Conservation (phyloP, 2,329 filamentous ascomycete genomes). For the Purpureocillium takamizusanense region DNA sequence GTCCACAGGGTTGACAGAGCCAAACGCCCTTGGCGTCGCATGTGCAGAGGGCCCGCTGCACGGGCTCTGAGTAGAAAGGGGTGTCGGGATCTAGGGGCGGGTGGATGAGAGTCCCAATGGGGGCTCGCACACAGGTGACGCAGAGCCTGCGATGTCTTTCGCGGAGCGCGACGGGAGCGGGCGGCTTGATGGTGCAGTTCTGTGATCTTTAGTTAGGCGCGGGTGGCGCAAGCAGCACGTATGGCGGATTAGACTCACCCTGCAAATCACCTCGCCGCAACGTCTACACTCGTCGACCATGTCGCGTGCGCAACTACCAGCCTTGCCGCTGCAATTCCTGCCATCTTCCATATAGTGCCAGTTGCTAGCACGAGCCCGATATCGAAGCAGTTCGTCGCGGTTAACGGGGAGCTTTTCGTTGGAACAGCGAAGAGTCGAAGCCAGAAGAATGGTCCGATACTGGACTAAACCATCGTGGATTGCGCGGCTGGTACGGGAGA, state of each 20-base stretch:
- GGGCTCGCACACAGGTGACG: slow-evolving; percentile 61
- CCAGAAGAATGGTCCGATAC: slow-evolving; percentile 64
- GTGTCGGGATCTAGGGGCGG: slow-evolving; percentile 33
- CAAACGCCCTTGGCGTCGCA: slow-evolving; percentile 56
- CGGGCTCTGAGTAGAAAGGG: slow-evolving; percentile 39
- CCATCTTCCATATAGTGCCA: slow-evolving; percentile 52
- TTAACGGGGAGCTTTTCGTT: slow-evolving; percentile 56
- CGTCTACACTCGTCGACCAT: slow-evolving; percentile 76
- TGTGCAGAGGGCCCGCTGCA: slow-evolving; percentile 48
- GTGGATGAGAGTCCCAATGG: slow-evolving; percentile 47
- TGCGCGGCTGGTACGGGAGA: slow-evolving; percentile 74
- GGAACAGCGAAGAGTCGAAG: slow-evolving; percentile 68
- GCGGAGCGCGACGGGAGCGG: slow-evolving; percentile 55
- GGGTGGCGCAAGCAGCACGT: not conserved
- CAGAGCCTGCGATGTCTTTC: slow-evolving; percentile 78
- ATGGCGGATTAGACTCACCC: slow-evolving; percentile 45
- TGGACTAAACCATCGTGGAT: slow-evolving; percentile 71
- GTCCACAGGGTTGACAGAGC: slow-evolving; percentile 79
- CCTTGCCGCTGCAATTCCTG: slow-evolving; percentile 52
- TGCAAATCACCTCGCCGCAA: slow-evolving; percentile 70
- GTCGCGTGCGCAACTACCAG: slow-evolving; percentile 74
- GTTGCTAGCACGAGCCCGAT: slow-evolving; percentile 45
- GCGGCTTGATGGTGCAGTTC: slow-evolving; percentile 87
- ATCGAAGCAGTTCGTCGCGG: slow-evolving; percentile 46
- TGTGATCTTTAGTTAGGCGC: slow-evolving; percentile 25